Percentiles rank a stretch among this genome's conserved stretches.
Conservation (phyloP, 1,139 yeast genomes). For the Diutina ranongensis region DNA sequence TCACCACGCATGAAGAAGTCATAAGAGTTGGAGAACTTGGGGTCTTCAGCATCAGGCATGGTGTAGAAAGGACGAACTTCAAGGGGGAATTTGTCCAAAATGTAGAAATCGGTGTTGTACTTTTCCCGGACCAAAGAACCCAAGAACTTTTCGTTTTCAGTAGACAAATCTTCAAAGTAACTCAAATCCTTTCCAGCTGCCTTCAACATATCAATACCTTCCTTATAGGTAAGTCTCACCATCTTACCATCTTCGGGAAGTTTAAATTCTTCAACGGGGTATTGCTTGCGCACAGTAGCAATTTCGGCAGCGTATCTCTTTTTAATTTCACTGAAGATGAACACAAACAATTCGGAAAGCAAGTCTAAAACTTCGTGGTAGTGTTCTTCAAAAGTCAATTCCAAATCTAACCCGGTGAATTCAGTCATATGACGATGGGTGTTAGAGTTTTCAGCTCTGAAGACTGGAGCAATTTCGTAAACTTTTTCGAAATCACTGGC, state of each 20-base stretch:
- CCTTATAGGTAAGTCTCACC: constrained; percentile 83
- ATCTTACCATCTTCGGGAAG: constrained; percentile 83
- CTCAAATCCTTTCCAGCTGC: constrained; percentile 73
- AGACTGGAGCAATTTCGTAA: constrained; percentile 93
- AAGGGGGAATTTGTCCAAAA: constrained; percentile 94
- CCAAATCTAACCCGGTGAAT: constrained; percentile 93
- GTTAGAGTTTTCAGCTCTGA: constrained; percentile 97
- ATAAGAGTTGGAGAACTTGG: constrained; percentile 86
- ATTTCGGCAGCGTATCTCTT: constrained; percentile 72
- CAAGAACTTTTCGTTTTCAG: constrained; percentile 87
- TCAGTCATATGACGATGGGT: constrained; percentile 99
- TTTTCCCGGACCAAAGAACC: constrained; percentile 89
- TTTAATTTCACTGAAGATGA: constrained; percentile 78
- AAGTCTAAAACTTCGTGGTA: constrained; percentile 88
- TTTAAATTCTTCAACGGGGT: constrained; percentile 95
- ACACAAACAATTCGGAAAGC: constrained; percentile 76
- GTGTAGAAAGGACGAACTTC: constrained; percentile 97
- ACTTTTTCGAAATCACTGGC: constrained; percentile 97
- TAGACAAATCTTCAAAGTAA: constrained; percentile 81
- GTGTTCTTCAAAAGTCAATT: constrained; percentile 97
- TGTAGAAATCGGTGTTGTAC: constrained; percentile 95
- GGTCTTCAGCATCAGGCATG: constrained; percentile 93
- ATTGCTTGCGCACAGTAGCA: constrained; percentile 84
- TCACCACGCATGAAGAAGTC: constrained; percentile 99
- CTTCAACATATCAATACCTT: constrained; percentile 79